phyloP scores from a whole-genome alignment of 768 basidiomycete genomes.

The Grammothele lineata region DNA sequence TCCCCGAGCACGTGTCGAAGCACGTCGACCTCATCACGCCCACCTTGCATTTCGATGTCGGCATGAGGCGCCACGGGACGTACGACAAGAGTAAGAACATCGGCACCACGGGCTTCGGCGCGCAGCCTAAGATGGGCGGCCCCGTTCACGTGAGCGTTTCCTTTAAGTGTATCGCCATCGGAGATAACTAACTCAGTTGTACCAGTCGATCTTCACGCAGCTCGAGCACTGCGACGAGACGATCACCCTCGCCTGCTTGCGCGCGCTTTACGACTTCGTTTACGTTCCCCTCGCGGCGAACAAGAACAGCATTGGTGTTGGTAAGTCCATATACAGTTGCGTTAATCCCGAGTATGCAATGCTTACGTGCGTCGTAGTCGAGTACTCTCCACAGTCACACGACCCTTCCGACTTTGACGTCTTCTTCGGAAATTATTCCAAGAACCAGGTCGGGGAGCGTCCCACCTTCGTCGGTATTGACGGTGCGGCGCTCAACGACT shows the following conservation, averaged over 20 bases:
- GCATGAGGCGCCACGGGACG: neutral
- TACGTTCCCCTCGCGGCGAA: slow-evolving; percentile 22
- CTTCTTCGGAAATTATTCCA: slow-evolving; percentile 40
- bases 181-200: too few relatives aligned
- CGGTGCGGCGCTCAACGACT: slow-evolving; percentile 34
- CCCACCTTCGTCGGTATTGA: slow-evolving; percentile 33
- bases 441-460: slow-evolving; percentile 33
- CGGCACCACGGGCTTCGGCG: too few relatives aligned
- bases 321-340: slow-evolving; percentile 13
- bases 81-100: too few relatives aligned
- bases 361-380: neutral
- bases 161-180: too few relatives aligned
- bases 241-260: slow-evolving; percentile 29
- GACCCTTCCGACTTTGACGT: slow-evolving; percentile 38
- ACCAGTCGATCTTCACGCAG: too few relatives aligned
- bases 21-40: slow-evolving; percentile 69
- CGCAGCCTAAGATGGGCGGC: too few relatives aligned
- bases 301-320: slow-evolving; percentile 30
- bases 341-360: neutral
- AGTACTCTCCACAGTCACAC: too few relatives aligned
- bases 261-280: slow-evolving; percentile 27
- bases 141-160: too few relatives aligned
- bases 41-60: slow-evolving; percentile 53
- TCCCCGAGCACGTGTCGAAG: slow-evolving; percentile 51
- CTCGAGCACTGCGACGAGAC: slow-evolving; percentile 20